Base-by-base conservation (phyloP, 1,284 basidiomycete species). In the Malassezia caprae region DNA sequence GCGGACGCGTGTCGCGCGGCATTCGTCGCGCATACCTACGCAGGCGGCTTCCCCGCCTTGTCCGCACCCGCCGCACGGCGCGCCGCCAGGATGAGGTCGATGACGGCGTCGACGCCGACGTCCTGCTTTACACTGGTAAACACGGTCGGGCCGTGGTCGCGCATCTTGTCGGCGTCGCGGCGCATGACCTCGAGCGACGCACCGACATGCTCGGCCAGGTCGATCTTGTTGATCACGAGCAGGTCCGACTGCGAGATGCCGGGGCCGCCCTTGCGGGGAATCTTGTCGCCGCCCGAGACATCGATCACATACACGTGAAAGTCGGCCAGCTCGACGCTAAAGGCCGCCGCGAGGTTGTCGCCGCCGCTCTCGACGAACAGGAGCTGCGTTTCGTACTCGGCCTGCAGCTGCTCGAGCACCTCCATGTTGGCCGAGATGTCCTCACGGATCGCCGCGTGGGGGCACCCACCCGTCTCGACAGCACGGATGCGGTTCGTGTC, bases 401-500 rank as follows among this genome's bases (percentile, higher is more conserved):
- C 86, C 74, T 96, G 90, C n/a, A 98, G 80, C 28, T 87, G 86
- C 75, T 98, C 91, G 27, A 98, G 80, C 15, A 90, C 90, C 56
- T 88, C 88, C 79, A 96, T 82, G 76, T 98, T 98, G 45, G 93
- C 91, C 32, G 85, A 88, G 71, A 98, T 96, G 72, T 98, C 93
- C 76, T 98, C 93, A 54, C 93, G 69, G 54, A 67, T 70, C 1
- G 67, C 74, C 10, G 74, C 74, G 59, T 75, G 74, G n/a, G 67
- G 68, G 50, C 72, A 68, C 2, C 69, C 68, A 15, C 78, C 80
- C 0, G 94, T 98, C 78, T 98, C 93, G 64, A 98, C 94, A 0
- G 94, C 90, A 21, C 89, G 82, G 66, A 98, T 96, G 37, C 93
- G 85, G 32, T 83, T 83, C 2, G 65, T 51, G 40, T 84, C 77